These are phyloP conservation scores for Fraxinus platypoda DNA, from an alignment of 305 asterid genomes.

Conservation along the genomic window DNA sequence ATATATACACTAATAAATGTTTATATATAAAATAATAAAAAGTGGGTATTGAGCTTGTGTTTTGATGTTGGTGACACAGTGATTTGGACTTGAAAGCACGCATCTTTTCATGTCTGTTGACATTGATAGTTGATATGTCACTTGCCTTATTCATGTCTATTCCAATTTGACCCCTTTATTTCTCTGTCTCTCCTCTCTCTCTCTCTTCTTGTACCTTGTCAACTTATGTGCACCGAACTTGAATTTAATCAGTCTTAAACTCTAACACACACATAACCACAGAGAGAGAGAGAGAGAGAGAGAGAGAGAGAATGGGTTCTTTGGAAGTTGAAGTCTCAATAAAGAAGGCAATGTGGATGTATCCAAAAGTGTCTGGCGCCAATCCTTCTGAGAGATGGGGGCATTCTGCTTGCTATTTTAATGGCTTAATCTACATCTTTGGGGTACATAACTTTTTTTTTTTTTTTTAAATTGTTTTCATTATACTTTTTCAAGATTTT, in stretches of 20 bases:
- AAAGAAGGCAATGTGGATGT: constrained; percentile 73
- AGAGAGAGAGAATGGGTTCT: constrained; percentile 48
- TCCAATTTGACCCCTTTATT: constrained; percentile 36
- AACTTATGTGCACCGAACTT: constrained; percentile 24
- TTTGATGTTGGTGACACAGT: constrained; percentile 44
- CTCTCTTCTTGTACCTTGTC: constrained; percentile 17
- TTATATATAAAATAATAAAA: neutral
- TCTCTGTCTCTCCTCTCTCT: neutral
- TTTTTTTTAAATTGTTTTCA: neutral
- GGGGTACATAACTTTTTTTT: constrained; percentile 48
- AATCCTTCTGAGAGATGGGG: constrained; percentile 98
- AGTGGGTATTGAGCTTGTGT: neutral
- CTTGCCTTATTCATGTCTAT: constrained; percentile 54
- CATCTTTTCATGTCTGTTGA: constrained; percentile 99
- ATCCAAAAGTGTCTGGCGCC: constrained; percentile 68
- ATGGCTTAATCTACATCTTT: constrained; percentile 74
- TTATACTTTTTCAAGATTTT: neutral
- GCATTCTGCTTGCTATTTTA: constrained; percentile 82
- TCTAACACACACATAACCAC: constrained; percentile 7
- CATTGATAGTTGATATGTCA: constrained; percentile 86
- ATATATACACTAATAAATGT: neutral
- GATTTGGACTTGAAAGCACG: constrained; percentile 93
- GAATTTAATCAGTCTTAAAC: neutral
- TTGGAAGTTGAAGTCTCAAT: constrained; percentile 46
- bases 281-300: neutral